Percentiles rank a stretch among this genome's conserved stretches.
Conservation (phyloP, 352 stramenopile species). For the Thalassiosira mediterranea region DNA sequence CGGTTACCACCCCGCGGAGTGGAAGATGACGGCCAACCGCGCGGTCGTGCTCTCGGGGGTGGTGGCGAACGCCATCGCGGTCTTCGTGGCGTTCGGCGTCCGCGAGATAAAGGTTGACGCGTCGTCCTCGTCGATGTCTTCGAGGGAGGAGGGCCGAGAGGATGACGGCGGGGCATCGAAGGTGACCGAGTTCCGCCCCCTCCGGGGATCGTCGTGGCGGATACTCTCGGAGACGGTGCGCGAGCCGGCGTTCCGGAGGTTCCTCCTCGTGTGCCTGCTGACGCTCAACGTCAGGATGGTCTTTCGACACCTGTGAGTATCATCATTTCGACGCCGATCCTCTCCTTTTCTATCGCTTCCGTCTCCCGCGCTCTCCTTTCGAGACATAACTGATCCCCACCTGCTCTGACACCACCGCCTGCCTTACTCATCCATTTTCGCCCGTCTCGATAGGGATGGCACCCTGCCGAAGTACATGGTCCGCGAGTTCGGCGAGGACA, state of each 20-base stretch:
- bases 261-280: constrained; percentile 73
- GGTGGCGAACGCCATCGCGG: constrained; percentile 60
- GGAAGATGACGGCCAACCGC: constrained; percentile 64
- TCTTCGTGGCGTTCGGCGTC: constrained; percentile 57
- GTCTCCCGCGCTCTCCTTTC: not conserved
- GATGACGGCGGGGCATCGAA: constrained; percentile 7
- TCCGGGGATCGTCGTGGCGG: constrained; percentile 48
- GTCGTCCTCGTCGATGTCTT: not conserved
- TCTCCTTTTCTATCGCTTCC: no score
- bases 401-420: not conserved
- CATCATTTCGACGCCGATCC: no score
- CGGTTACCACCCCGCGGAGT: constrained; percentile 15
- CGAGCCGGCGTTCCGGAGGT: constrained; percentile 73
- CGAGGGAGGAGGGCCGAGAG: not conserved
- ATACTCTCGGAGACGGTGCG: constrained; percentile 61
- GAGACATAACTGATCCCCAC: not conserved
- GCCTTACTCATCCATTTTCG: not conserved
- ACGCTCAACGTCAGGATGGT: constrained; percentile 82
- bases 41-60: constrained; percentile 69
- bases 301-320: constrained; percentile 80
- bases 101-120: constrained; percentile 71
- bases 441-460: constrained; percentile 55
- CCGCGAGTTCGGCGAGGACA: constrained; percentile 69
- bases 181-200: constrained; percentile 55
- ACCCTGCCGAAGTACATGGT: constrained; percentile 84